Evolutionary conservation across 1,284 basidiomycete species (phyloP).

Genomic region (Boletellus deceptivus): DNA sequence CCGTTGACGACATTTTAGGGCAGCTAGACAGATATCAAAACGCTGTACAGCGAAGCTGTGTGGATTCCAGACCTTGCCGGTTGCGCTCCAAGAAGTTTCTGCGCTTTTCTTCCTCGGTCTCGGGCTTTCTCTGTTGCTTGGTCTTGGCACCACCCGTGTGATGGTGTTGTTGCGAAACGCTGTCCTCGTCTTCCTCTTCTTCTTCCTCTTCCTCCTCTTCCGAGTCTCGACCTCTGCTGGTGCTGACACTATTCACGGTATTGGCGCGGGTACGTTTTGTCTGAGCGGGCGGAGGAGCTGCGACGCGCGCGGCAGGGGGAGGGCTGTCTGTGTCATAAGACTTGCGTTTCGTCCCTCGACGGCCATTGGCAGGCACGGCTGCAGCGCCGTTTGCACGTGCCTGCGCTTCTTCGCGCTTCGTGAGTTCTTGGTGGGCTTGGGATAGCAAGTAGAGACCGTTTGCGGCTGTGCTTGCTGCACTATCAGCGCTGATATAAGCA

Average conservation of each 20-base stretch:
- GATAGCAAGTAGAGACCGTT: constrained; percentile 92
- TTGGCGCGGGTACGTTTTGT: constrained; percentile 50
- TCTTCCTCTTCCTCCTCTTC: constrained; percentile 50
- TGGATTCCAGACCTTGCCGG: constrained; percentile 70
- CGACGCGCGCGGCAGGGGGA: constrained; percentile 33
- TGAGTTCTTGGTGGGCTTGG: constrained; percentile 93
- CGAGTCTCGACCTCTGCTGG: constrained; percentile 27
- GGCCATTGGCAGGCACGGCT: constrained; percentile 33
- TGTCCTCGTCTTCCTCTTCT: constrained; percentile 50
- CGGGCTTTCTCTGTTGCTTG: constrained; percentile 61
- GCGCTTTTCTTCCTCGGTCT: constrained; percentile 95
- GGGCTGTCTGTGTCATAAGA: constrained; percentile 47
- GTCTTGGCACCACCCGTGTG: constrained; percentile 29
- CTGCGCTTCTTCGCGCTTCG: constrained; percentile 86
- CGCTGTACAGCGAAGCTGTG: background rate
- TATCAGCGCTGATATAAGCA: constrained; percentile 47
- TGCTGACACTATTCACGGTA: constrained; percentile 31
- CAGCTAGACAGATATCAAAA: constrained; percentile 55
- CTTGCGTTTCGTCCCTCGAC: constrained; percentile 69
- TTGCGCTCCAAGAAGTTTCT: constrained; percentile 94
- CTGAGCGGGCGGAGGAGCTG: constrained; percentile 15
- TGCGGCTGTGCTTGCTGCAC: constrained; percentile 62
- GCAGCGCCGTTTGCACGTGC: constrained; percentile 43
- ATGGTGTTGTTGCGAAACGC: constrained; percentile 27
- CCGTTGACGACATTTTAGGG: constrained; percentile 96